Percentiles rank a stretch among this genome's conserved stretches.
Conservation (phyloP, 108 stramenopile species). For the Stephanodiscus minutulus region DNA sequence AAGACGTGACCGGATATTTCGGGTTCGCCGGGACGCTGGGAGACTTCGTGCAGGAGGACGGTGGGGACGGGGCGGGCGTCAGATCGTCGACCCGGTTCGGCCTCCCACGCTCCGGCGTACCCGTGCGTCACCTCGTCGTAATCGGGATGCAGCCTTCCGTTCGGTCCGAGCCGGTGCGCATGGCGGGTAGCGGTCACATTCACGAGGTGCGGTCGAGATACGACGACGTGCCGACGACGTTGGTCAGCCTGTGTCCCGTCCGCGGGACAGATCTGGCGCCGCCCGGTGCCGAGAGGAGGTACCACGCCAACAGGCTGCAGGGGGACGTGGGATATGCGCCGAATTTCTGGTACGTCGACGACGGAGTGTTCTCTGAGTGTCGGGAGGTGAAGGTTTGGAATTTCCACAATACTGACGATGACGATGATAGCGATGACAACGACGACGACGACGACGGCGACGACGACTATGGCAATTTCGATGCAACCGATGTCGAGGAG, state of each 20-base stretch:
- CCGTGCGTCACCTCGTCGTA: slow-evolving; percentile 29
- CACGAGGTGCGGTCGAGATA: slow-evolving; percentile 50
- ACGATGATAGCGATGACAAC: slow-evolving; percentile 27
- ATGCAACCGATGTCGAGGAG: slow-evolving; percentile 17
- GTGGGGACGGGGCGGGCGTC: neutral
- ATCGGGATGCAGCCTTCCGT: slow-evolving; percentile 27
- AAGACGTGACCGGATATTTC: slow-evolving; percentile 23
- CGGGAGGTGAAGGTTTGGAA: slow-evolving; percentile 51
- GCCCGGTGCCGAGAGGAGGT: slow-evolving; percentile 1
- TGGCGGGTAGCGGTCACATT: slow-evolving; percentile 31
- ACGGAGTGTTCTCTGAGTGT: slow-evolving; percentile 43
- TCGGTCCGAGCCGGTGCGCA: slow-evolving; percentile 22
- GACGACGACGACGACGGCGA: slow-evolving; percentile 5
- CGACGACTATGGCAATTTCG: slow-evolving; percentile 7
- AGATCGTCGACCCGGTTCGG: neutral
- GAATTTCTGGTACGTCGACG: slow-evolving; percentile 47
- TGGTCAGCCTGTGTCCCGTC: slow-evolving; percentile 47
- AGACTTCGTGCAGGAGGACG: slow-evolving; percentile 29
- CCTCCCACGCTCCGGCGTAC: neutral
- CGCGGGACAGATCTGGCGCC: slow-evolving; percentile 37
- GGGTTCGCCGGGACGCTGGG: slow-evolving; percentile 40
- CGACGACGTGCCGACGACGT: slow-evolving; percentile 47
- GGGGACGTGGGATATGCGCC: slow-evolving; percentile 48
- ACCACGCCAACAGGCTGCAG: slow-evolving; percentile 29
- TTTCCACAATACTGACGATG: slow-evolving; percentile 43